Evolutionary conservation across 345 rosid genomes (phyloP).

Genomic region (Pistacia integerrima): DNA sequence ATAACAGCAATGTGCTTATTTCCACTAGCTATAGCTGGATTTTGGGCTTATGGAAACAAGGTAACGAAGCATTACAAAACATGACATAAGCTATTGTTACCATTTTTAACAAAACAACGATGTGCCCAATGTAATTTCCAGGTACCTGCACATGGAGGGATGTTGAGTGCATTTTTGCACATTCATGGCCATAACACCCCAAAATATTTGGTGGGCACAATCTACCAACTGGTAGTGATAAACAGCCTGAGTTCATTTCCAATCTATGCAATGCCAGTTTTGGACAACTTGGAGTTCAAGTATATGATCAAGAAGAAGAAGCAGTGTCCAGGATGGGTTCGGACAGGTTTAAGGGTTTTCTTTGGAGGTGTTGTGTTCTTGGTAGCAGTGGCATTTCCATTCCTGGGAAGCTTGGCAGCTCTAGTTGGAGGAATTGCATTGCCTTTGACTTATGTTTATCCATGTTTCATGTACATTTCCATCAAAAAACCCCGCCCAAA

Average conservation of each 20-base stretch:
- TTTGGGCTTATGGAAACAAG: constrained; percentile 58
- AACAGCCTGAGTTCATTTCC: constrained; percentile 46
- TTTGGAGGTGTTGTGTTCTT: constrained; percentile 48
- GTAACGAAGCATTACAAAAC: constrained; percentile 23
- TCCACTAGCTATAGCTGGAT: constrained; percentile 47
- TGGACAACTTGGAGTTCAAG: constrained; percentile 49
- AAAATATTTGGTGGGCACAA: constrained; percentile 21
- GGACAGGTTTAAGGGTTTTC: constrained; percentile 27
- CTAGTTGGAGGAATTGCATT: constrained; percentile 48
- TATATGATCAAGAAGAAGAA: constrained; percentile 25
- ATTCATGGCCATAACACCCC: constrained; percentile 31
- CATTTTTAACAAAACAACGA: too few relatives aligned
- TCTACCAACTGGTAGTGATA: constrained; percentile 27
- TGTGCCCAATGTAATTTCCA: constrained; percentile 1
- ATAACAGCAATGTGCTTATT: constrained; percentile 35
- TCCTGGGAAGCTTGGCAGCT: constrained; percentile 38
- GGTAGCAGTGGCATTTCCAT: constrained; percentile 48
- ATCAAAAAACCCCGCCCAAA: constrained; percentile 20
- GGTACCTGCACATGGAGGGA: constrained; percentile 37
- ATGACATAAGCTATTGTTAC: too few relatives aligned
- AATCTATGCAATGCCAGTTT: constrained; percentile 57
- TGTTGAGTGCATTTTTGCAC: constrained; percentile 28
- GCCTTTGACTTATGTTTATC: constrained; percentile 47
- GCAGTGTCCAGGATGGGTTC: constrained; percentile 33
- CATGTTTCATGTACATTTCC: constrained; percentile 62